Evolutionary conservation across 345 rosid species (phyloP).

Genomic region (Populus simonii): DNA sequence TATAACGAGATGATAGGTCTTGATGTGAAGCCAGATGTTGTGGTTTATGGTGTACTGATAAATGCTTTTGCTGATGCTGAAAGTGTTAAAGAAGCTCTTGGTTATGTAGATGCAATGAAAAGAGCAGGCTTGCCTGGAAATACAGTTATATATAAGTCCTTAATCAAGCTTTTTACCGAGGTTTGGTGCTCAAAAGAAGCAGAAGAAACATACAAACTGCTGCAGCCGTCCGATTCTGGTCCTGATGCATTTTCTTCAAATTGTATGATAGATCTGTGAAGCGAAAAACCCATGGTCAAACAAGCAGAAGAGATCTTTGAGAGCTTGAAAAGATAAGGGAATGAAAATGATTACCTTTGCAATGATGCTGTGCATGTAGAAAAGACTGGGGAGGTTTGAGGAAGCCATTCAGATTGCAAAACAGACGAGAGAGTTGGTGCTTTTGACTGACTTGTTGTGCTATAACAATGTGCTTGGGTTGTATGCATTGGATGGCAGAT

Average conservation of each 20-base stretch:
- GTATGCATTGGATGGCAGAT: slow-evolving; percentile 68
- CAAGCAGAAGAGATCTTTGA: slow-evolving; percentile 60
- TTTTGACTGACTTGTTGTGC: slow-evolving; percentile 59
- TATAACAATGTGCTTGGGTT: slow-evolving; percentile 63
- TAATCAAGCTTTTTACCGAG: slow-evolving; percentile 83
- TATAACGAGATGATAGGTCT: slow-evolving; percentile 59
- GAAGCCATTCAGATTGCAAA: slow-evolving; percentile 66
- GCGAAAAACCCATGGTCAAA: slow-evolving; percentile 63
- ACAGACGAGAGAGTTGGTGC: slow-evolving; percentile 59
- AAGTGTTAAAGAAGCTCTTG: slow-evolving; percentile 53
- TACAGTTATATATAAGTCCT: slow-evolving; percentile 55
- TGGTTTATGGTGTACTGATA: slow-evolving; percentile 76
- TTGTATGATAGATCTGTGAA: slow-evolving; percentile 85
- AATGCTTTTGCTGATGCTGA: slow-evolving; percentile 80
- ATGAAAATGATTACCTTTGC: slow-evolving; percentile 75
- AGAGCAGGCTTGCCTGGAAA: slow-evolving; percentile 59
- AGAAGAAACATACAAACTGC: slow-evolving; percentile 58
- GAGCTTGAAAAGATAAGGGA: slow-evolving; percentile 54
- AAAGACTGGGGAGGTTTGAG: slow-evolving; percentile 61
- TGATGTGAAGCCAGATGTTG: slow-evolving; percentile 56
- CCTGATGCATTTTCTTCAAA: slow-evolving; percentile 67
- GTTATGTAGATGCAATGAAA: slow-evolving; percentile 58
- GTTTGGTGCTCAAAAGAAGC: slow-evolving; percentile 79
- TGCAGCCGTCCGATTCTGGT: slow-evolving; percentile 32
- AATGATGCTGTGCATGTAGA: slow-evolving; percentile 87